Percentiles rank a stretch among this genome's conserved stretches.
phyloP scores from a whole-genome alignment of 2,329 filamentous ascomycete genomes.

The Arthroderma uncinatum region DNA sequence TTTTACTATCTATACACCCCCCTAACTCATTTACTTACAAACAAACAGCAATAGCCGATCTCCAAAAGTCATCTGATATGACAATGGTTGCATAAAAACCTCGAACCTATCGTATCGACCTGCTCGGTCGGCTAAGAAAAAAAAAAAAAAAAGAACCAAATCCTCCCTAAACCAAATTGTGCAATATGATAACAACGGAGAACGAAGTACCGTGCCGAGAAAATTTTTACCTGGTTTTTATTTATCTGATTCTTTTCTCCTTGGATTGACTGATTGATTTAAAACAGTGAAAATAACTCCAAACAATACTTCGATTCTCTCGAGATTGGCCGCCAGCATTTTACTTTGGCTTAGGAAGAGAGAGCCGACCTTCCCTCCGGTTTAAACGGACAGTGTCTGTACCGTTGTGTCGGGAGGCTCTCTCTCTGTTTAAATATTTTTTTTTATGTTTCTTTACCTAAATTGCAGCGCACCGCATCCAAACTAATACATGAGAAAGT shows the following conservation, averaged over 20 bases:
- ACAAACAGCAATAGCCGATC: conserved; percentile 40
- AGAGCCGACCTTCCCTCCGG: background rate
- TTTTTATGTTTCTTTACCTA: conserved; percentile 4
- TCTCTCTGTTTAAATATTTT: conserved; percentile 10
- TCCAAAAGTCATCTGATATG: conserved; percentile 43
- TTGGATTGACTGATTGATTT: conserved; percentile 2
- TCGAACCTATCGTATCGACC: conserved; percentile 13
- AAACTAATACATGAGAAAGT: conserved; percentile 12
- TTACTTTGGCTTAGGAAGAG: conserved; percentile 30
- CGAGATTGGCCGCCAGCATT: conserved; percentile 36
- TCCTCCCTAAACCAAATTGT: conserved; percentile 26
- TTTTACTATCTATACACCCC: background rate
- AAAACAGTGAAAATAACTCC: conserved; percentile 5
- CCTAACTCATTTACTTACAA: background rate
- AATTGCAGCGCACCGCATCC: conserved; percentile 6
- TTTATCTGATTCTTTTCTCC: conserved; percentile 4
- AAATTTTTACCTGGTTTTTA: conserved; percentile 7
- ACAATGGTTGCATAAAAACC: conserved; percentile 18
- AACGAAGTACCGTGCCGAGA: conserved; percentile 15
- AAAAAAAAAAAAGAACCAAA: conserved; percentile 9
- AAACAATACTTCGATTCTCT: conserved; percentile 19
- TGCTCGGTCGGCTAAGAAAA: conserved; percentile 3
- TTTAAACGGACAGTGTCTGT: background rate
- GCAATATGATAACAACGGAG: conserved; percentile 21
- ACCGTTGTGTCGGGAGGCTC: conserved; percentile 11